phyloP scores from a whole-genome alignment of 208 protist genomes.

The Leishmania mexicana region DNA sequence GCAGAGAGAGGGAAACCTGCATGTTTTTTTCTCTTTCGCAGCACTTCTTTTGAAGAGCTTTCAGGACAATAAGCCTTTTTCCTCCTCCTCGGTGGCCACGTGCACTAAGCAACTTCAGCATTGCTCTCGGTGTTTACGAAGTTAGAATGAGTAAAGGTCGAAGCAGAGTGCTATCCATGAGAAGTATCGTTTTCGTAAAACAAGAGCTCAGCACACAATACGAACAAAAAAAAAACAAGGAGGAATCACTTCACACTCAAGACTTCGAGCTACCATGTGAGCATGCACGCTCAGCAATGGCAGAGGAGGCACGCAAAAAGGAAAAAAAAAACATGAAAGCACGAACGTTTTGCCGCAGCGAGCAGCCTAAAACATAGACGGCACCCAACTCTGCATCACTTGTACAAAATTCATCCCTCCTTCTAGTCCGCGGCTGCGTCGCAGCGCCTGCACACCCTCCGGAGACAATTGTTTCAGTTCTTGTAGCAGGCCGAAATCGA shows the following conservation, averaged over 20 bases:
- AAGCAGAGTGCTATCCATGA: not conserved
- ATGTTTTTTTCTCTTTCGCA: not conserved
- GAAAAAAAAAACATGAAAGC: slow-evolving; percentile 3
- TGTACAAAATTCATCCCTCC: slow-evolving; percentile 10
- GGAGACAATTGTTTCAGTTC: slow-evolving; percentile 39
- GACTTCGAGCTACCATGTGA: not conserved
- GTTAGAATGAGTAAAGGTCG: not conserved
- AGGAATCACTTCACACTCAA: not conserved
- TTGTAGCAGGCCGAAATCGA: slow-evolving; percentile 41
- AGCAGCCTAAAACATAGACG: slow-evolving; percentile 21
- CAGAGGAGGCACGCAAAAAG: not conserved
- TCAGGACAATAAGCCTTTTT: not conserved
- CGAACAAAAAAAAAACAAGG: not conserved
- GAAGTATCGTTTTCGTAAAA: not conserved
- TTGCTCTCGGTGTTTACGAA: not conserved
- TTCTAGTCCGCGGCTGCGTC: slow-evolving; percentile 30
- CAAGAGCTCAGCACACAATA: not conserved
- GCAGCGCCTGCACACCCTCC: slow-evolving; percentile 39
- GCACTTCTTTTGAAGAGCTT: not conserved
- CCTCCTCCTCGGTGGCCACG: not conserved
- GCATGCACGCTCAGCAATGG: not conserved
- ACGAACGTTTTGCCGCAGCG: not conserved
- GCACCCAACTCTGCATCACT: slow-evolving; percentile 24
- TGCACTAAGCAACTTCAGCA: not conserved
- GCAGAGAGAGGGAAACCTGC: not conserved